Base-by-base conservation (phyloP, 345 rosid species). In the Hirschfeldia incana region DNA sequence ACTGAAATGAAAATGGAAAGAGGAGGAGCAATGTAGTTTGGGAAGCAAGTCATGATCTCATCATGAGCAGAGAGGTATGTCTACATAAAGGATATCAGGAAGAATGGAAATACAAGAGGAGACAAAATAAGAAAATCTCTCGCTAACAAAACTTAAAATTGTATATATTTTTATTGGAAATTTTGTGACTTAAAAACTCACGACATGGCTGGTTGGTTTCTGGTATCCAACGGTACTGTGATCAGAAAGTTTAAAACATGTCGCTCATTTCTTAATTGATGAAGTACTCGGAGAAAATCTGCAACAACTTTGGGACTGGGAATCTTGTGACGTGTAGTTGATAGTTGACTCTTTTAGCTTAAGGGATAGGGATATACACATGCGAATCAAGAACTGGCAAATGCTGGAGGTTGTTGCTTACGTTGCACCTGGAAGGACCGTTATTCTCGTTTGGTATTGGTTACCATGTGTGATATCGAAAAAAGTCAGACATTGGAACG, bases 381-480 rank as follows among this genome's bases (percentile, higher is more conserved):
- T 51, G 58, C 6, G 58, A 1, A 51, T 51, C 58, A 51, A n/a
- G 58, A 51, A 51, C 7, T 12, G 17, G 55, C 17, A 49, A 49
- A 13, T 49, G 55, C 17, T n/a, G 13, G 55, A 49, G 55, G 55
- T n/a, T 12, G 7, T 49, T 49, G 55, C 13, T 49, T 49, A 15
- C 0, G 6, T 49, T 80, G 16, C 76, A 80, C 27, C 46, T 69
- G 39, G 76, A 73, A 42, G 72, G 74, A 69, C 69, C 83, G 5
- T 15, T 30, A 58, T 68, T 69, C 42, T 62, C 74, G 60, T 37
- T 36, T 1, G 81, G 73, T 42, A 58, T 84, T 16, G 37, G 72
- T 65, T 69, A 64, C 29, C 8, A 32, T 32, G 34, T 32, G 34
- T 0, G 4, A 32, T 32, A 30, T 30, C 32, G 4, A 30, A 30